Evolutionary conservation across 306 rosid genomes (phyloP), one percentile per base, ranked within the genome.

Genomic region (Sesbania bispinosa): DNA sequence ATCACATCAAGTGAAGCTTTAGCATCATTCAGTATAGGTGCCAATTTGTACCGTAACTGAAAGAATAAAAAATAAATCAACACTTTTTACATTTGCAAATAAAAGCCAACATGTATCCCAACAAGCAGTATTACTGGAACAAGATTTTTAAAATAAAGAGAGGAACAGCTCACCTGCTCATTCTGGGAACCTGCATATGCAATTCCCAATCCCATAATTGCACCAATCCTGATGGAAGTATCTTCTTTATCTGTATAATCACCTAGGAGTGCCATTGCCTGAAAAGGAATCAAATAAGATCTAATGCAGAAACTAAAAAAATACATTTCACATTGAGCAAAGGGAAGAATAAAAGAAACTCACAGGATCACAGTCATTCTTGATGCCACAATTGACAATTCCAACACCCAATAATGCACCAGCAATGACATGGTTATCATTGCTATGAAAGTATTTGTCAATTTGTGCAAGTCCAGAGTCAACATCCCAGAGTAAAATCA

Each of bases 361-460:
- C 64, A 92, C 99, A 47, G 99, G 97, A 84, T 95, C 99, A 80
- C 93, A 92, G 58, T 95, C 96, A 84, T 95, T 81, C 79, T 86
- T 95, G 82, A 95, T 83, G 69, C 87, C 14, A 64, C 96, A 77
- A 36, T 95, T 95, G 47, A 95, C 96, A 81, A 95, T 95, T 62
- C 99, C 99, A 75, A 89, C 96, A 70, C 99, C 99, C 62, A 95
- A 72, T 78, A 95, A 84, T 13, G 99, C 99, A 68, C 99, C 99
- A 33, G 96, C 89, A 82, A 88, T 84, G 65, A 95, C 92, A 45
- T 95, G 96, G 68, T 80, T 92, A 73, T 95, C 97, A 63, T 80
- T 89, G 78, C 91, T 85, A 76, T 95, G 97, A 71, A 95, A 92
- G 83, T 88, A 95, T 80, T 95, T 95, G 86, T 95, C 99, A 77